Base-by-base conservation (phyloP, 2,329 filamentous ascomycete species). In the Cadophora malorum region DNA sequence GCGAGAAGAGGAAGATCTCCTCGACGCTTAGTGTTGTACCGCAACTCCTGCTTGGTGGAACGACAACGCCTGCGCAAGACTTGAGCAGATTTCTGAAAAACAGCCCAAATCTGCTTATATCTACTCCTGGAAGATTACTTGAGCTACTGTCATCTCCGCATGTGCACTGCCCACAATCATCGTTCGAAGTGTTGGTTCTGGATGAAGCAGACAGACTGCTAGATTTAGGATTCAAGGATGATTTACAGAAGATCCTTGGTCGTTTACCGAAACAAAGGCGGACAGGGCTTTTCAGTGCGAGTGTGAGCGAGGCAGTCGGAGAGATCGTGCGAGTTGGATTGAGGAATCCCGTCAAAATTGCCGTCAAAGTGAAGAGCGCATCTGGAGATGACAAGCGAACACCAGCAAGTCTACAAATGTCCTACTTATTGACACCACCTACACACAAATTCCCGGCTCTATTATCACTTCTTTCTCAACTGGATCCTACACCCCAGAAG, bases 131-230 rank as follows among this genome's bases (percentile, higher is more conserved):
- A 4, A 88, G 96, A 58, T 86, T 99, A 1, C 86, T 97, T 6
- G 94, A 97, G 76, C 86, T 99, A 0, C 84, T 99, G 4, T 89
- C 91, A 0, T 97, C 93, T 1, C 91, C 90, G 1, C 91, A 97
- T 76, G 94, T 97, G 16, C 92, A 96, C 78, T 94, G 92, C 74
- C 90, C 93, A 0, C 91, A 95, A 69, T 94, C 92, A 0, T 92
- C 92, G 0, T 98, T 99, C 73, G 95, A 99, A 78, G 88, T 93
- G 61, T 86, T 99, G 12, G 92, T 99, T 3, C 85, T 99, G 45
- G 96, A 99, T 77, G 96, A 99, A 81, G 96, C 95, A 61, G 96
- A 99, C 79, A 87, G 96, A 68, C 82, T 99, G 31, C 84, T 99
- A 12, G 96, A 99, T 80, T 85, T 98, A 25, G 96, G 96, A 6